phyloP scores from a whole-genome alignment of 371 early-diverging fungal genomes.

The Mucor mucedo region DNA sequence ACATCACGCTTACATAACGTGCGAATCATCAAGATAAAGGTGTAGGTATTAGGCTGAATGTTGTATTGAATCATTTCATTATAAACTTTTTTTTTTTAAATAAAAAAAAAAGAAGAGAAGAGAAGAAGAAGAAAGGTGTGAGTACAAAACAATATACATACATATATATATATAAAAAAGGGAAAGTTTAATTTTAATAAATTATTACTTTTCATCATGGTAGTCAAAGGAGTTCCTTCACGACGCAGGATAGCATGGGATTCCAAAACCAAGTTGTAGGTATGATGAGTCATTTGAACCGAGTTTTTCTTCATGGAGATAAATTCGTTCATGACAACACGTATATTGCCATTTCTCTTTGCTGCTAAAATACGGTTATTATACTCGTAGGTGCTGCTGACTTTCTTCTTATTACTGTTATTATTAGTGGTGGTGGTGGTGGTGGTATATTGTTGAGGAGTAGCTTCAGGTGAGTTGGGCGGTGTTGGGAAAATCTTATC shows the following conservation, averaged over 20 bases:
- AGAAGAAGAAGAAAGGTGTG: background rate
- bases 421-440: too few relatives aligned
- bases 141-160: background rate
- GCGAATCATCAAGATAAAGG: slow-evolving; percentile 44
- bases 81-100: slow-evolving; percentile 31
- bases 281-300: slow-evolving; percentile 41
- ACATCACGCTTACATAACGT: slow-evolving; percentile 51
- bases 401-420: slow-evolving; percentile 2
- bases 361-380: slow-evolving; percentile 39
- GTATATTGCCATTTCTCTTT: slow-evolving; percentile 42
- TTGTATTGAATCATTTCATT: slow-evolving; percentile 45
- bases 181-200: background rate
- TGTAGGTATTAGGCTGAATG: slow-evolving; percentile 42
- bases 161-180: background rate
- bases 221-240: slow-evolving; percentile 44
- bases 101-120: too few relatives aligned
- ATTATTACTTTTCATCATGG: slow-evolving; percentile 42
- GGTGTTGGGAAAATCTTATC: slow-evolving; percentile 13
- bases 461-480: slow-evolving; percentile 18
- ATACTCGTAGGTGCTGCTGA: slow-evolving; percentile 20
- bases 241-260: slow-evolving; percentile 44
- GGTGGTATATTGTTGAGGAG: background rate
- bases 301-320: slow-evolving; percentile 37
- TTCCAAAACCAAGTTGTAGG: slow-evolving; percentile 55
- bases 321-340: slow-evolving; percentile 42